Evolutionary conservation across 345 rosid species (phyloP).

Genomic region (Moricandia arvensis): DNA sequence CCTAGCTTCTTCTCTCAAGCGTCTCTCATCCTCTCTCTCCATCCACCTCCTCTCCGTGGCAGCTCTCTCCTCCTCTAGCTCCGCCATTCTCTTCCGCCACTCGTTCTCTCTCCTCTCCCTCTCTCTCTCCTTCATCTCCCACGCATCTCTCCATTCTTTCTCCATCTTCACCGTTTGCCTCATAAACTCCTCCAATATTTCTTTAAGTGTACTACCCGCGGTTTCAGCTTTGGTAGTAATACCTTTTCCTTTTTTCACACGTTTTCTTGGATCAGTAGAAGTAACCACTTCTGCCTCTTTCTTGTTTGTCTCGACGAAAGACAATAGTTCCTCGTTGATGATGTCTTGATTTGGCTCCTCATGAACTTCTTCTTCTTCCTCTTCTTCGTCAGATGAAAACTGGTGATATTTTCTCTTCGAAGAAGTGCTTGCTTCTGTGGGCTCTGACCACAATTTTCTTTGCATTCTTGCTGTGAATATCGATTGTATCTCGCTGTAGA

Average conservation of each 20-base stretch:
- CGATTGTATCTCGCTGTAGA: slow-evolving; percentile 68
- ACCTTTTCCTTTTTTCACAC: slow-evolving; percentile 55
- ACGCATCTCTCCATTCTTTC: slow-evolving; percentile 81
- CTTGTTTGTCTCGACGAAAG: slow-evolving; percentile 32
- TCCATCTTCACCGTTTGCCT: slow-evolving; percentile 80
- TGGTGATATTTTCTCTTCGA: slow-evolving; percentile 52
- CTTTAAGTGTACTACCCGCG: slow-evolving; percentile 40
- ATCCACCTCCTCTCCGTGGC: slow-evolving; percentile 84
- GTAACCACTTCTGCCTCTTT: slow-evolving; percentile 30
- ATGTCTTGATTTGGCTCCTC: slow-evolving; percentile 33
- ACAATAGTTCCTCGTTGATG: slow-evolving; percentile 31
- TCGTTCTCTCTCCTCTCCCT: slow-evolving; percentile 77
- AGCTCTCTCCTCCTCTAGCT: slow-evolving; percentile 79
- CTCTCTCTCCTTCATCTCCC: slow-evolving; percentile 72
- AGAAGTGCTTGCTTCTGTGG: slow-evolving; percentile 44
- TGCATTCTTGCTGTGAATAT: slow-evolving; percentile 71
- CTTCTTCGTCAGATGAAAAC: slow-evolving; percentile 71
- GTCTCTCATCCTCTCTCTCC: slow-evolving; percentile 91
- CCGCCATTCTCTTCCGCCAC: slow-evolving; percentile 87
- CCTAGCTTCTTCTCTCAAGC: slow-evolving; percentile 83
- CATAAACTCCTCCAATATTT: slow-evolving; percentile 72
- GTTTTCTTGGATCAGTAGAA: slow-evolving; percentile 32
- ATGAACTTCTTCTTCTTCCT: slow-evolving; percentile 29
- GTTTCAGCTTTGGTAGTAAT: slow-evolving; percentile 26
- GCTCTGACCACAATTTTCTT: slow-evolving; percentile 71